Conservation (phyloP, 495 filamentous ascomycete genomes). For the Penicillium crystallinum region DNA sequence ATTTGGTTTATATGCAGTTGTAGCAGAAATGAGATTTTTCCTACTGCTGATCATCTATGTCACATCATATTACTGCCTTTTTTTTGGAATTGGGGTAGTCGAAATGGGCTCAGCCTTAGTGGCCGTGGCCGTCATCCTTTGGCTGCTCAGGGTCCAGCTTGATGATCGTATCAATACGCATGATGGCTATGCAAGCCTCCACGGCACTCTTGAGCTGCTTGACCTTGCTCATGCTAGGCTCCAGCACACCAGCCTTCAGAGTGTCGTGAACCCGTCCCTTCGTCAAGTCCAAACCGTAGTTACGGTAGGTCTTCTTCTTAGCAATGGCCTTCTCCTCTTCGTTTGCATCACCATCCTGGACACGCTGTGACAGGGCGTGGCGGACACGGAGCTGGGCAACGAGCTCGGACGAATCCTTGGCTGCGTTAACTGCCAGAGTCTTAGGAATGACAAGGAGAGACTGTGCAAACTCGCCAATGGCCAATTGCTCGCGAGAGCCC, state of each 20-base stretch:
- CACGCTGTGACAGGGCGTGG: conserved; percentile 89
- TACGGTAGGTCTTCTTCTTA: conserved; percentile 94
- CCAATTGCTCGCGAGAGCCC: conserved; percentile 95
- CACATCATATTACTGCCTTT: conserved; percentile 27
- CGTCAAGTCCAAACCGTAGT: conserved; percentile 89
- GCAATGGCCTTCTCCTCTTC: conserved; percentile 83
- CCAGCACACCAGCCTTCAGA: conserved; percentile 90
- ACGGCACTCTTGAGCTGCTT: conserved; percentile 97
- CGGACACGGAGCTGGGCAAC: conserved; percentile 92
- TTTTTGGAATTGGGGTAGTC: conserved; percentile 14
- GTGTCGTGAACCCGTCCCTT: conserved; percentile 90
- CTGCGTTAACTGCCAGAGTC: conserved; percentile 94
- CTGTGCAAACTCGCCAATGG: conserved; percentile 95
- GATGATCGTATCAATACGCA: conserved; percentile 99
- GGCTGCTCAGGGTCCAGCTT: conserved; percentile 91
- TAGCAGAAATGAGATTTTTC: conserved; percentile 12
- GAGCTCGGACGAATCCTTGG: conserved; percentile 91
- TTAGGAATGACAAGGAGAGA: conserved; percentile 92
- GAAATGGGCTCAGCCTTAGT: conserved; percentile 25
- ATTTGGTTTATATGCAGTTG: conserved; percentile 20
- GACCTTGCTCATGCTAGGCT: conserved; percentile 98
- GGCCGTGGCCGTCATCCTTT: conserved; percentile 57
- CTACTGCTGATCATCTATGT: conserved; percentile 25
- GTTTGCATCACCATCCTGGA: conserved; percentile 73
- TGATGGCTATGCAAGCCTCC: conserved; percentile 97